phyloP scores from a whole-genome alignment of 73 alveolate genomes.

The Paramecium tetraurelia region DNA sequence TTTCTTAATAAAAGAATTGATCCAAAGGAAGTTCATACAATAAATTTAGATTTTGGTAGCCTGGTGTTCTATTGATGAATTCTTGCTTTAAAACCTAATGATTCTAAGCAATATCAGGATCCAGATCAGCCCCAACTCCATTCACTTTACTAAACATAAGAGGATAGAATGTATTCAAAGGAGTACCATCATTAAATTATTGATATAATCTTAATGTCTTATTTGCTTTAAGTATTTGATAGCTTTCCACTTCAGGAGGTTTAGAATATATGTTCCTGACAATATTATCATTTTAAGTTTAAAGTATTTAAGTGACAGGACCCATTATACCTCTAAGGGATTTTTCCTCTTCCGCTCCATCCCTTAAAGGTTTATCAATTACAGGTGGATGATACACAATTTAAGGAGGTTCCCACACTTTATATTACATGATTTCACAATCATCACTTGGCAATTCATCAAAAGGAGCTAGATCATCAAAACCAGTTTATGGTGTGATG shows the following conservation, averaged over 20 bases:
- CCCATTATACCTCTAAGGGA: slow-evolving; percentile 56
- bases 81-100: neutral
- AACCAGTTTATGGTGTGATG: slow-evolving; percentile 50
- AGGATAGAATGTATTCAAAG: slow-evolving; percentile 35
- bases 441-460: slow-evolving; percentile 49
- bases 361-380: neutral
- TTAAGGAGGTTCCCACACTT: slow-evolving; percentile 59
- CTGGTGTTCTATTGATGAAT: slow-evolving; percentile 29
- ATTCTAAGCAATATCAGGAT: slow-evolving; percentile 40
- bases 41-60: slow-evolving; percentile 3
- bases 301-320: neutral
- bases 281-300: neutral
- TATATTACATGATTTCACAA: slow-evolving; percentile 55
- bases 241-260: slow-evolving; percentile 41
- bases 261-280: neutral
- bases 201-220: slow-evolving; percentile 41
- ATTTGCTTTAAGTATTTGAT: slow-evolving; percentile 22
- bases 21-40: slow-evolving; percentile 43
- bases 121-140: slow-evolving; percentile 50
- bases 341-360: slow-evolving; percentile 64
- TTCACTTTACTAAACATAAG: neutral
- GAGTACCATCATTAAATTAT: neutral
- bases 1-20: slow-evolving; percentile 8
- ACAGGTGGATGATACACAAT: slow-evolving; percentile 57
- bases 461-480: slow-evolving; percentile 59